Evolutionary conservation across 306 rosid species (phyloP).

Genomic region (Ochetophila trinervis): DNA sequence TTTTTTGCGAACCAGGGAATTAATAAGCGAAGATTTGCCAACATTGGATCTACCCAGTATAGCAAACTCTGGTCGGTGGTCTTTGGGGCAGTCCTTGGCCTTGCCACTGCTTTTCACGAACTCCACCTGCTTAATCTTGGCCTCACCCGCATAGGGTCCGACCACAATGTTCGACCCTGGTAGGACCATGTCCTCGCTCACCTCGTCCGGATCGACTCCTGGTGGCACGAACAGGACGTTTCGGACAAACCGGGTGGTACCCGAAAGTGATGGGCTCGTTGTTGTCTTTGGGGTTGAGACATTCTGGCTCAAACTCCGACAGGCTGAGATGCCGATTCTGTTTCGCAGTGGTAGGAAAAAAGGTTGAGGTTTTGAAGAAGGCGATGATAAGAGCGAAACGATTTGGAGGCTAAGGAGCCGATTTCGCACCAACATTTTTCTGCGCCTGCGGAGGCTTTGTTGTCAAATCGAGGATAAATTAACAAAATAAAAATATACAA

Average conservation of each 20-base stretch:
- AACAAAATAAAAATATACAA: too few relatives aligned
- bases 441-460: slow-evolving; percentile 1
- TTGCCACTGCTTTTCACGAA: slow-evolving; percentile 76
- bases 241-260: slow-evolving; percentile 29
- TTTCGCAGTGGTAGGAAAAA: slow-evolving; percentile 30
- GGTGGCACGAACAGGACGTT: slow-evolving; percentile 68
- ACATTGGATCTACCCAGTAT: slow-evolving; percentile 91
- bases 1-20: slow-evolving; percentile 77
- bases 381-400: slow-evolving; percentile 19
- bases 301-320: slow-evolving; percentile 24
- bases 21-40: slow-evolving; percentile 90
- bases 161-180: slow-evolving; percentile 75
- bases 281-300: slow-evolving; percentile 40
- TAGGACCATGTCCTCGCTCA: slow-evolving; percentile 60
- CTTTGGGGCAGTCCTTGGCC: slow-evolving; percentile 76
- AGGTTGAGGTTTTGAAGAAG: slow-evolving; percentile 5
- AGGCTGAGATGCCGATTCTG: slow-evolving; percentile 32
- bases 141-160: slow-evolving; percentile 88
- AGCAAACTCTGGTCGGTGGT: slow-evolving; percentile 76
- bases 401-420: slow-evolving; percentile 31
- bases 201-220: slow-evolving; percentile 55
- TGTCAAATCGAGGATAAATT: not conserved
- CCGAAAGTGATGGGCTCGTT: slow-evolving; percentile 24
- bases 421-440: slow-evolving; percentile 39
- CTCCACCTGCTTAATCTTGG: slow-evolving; percentile 70